Base-by-base conservation (phyloP, 2,329 filamentous ascomycete genomes). In the Beauveria sp. region DNA sequence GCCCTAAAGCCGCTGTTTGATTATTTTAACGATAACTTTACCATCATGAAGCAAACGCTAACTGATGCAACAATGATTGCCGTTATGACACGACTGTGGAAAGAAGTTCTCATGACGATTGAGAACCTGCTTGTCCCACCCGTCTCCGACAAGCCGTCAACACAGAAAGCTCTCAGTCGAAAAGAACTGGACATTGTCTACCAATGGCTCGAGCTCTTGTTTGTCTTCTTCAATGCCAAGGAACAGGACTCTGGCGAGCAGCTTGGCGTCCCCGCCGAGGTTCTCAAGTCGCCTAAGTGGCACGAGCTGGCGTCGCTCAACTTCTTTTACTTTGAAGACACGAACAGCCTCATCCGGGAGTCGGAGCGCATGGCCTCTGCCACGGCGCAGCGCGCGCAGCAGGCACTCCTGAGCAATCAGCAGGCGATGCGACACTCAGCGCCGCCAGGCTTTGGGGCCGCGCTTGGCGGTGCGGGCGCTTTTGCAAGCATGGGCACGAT, bases 21-120 rank as follows among this genome's bases (percentile, higher is more conserved):
- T 59, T 99, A 99, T 73, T 99, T 99, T 71, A 91, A 99, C 71
- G 93, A 97, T 72, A 99, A 99, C 70, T 99, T 99, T 74, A 91
- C 92, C 62, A 96, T 97, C 67, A 96, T 99, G 92, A 97, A 97
- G 76, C 87, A 94, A 73, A 97, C 93, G 0, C 79, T 99, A 61
- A 97, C 94, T 1, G 89, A 92, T 62, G 88, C 91, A 61, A 96
- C 94, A n/a, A 97, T 99, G 93, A 86, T 92, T 67, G 92, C 94
- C 71, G 94, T 99, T 68, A 99, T 99, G 94, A 96, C 92, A 24
- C 86, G 94, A 50, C 77, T 99, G 6, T 99, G 94, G 94, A 99
- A 99, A 75, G 94, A 99, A 73, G 92, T 96, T 0, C 81, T 99
- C 18, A 87, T 92, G 67, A 96, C 93, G 1, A 89, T 97, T 65